Evolutionary conservation across 257 asterid species (phyloP).

Genomic region (Orobanche coerulescens): DNA sequence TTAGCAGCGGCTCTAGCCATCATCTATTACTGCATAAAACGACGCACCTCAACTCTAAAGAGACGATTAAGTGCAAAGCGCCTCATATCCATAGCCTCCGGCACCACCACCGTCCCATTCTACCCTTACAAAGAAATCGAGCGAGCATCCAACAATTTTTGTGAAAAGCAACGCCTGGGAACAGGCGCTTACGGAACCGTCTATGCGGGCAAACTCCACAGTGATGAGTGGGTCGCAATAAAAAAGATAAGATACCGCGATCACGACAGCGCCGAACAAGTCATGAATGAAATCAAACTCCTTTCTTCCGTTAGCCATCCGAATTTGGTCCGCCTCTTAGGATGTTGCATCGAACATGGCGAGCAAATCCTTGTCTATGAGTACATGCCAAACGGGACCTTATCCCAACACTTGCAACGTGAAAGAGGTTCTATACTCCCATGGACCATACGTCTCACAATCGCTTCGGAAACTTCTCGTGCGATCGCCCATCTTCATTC

Average conservation of each 20-base stretch:
- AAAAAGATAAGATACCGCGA: slow-evolving; percentile 62
- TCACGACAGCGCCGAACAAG: slow-evolving; percentile 62
- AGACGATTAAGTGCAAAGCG: slow-evolving; percentile 50
- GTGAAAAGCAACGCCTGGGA: slow-evolving; percentile 72
- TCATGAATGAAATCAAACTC: slow-evolving; percentile 87
- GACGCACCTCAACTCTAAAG: slow-evolving; percentile 35
- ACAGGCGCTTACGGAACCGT: slow-evolving; percentile 97
- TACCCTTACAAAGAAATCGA: slow-evolving; percentile 71
- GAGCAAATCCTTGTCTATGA: slow-evolving; percentile 89
- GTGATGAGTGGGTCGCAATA: slow-evolving; percentile 67
- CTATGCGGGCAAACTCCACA: slow-evolving; percentile 75
- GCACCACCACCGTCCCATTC: slow-evolving; percentile 50
- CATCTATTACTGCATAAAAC: slow-evolving; percentile 38
- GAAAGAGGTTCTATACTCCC: slow-evolving; percentile 60
- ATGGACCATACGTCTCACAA: slow-evolving; percentile 80
- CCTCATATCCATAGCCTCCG: slow-evolving; percentile 61
- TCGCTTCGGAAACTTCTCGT: slow-evolving; percentile 76
- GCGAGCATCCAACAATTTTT: slow-evolving; percentile 61
- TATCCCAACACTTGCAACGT: slow-evolving; percentile 76
- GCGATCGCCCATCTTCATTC: slow-evolving; percentile 88
- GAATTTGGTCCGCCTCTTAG: slow-evolving; percentile 80
- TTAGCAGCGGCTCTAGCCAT: slow-evolving; percentile 32
- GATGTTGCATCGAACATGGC: slow-evolving; percentile 81
- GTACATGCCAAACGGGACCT: slow-evolving; percentile 82
- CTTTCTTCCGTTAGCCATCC: slow-evolving; percentile 85